Conservation (phyloP, 768 basidiomycete species). For the Holtermannia corniformis region DNA sequence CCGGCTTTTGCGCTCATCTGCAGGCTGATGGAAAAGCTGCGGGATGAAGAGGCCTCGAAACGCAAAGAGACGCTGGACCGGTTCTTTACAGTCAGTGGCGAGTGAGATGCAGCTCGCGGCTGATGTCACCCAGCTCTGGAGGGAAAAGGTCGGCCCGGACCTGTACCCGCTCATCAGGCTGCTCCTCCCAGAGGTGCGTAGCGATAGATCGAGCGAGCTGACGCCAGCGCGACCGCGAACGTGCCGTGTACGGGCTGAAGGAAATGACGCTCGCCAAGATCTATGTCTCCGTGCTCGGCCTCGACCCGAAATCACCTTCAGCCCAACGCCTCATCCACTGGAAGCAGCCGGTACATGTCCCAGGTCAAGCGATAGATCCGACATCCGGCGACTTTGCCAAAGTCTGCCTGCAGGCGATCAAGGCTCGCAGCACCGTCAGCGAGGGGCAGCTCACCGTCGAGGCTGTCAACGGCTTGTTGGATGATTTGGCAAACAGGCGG, state of each 20-base stretch:
- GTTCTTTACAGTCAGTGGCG: constrained; percentile 66
- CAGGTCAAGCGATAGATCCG: constrained; percentile 4
- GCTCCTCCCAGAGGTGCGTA: constrained; percentile 72
- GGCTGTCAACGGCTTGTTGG: constrained; percentile 69
- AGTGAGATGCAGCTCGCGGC: neutral
- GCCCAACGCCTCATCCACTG: constrained; percentile 75
- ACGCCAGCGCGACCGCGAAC: constrained; percentile 79
- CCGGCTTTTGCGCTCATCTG: constrained; percentile 31
- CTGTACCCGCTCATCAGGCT: constrained; percentile 82
- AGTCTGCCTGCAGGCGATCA: constrained; percentile 76
- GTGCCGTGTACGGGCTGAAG: constrained; percentile 86
- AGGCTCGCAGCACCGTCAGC: constrained; percentile 64
- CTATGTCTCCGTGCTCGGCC: constrained; percentile 79
- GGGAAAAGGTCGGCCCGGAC: constrained; percentile 73
- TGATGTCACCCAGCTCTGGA: constrained; percentile 60
- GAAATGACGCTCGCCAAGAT: constrained; percentile 89
- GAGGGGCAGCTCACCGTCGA: constrained; percentile 60
- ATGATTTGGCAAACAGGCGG: constrained; percentile 64
- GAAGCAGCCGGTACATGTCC: constrained; percentile 48
- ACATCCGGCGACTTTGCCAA: constrained; percentile 72
- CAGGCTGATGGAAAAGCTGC: constrained; percentile 65
- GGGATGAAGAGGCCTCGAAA: constrained; percentile 64
- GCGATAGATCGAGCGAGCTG: neutral
- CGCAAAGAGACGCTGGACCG: constrained; percentile 57
- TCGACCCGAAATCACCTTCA: constrained; percentile 69